phyloP scores from a whole-genome alignment of 2,329 filamentous ascomycete genomes.

The Xylaria sp. region DNA sequence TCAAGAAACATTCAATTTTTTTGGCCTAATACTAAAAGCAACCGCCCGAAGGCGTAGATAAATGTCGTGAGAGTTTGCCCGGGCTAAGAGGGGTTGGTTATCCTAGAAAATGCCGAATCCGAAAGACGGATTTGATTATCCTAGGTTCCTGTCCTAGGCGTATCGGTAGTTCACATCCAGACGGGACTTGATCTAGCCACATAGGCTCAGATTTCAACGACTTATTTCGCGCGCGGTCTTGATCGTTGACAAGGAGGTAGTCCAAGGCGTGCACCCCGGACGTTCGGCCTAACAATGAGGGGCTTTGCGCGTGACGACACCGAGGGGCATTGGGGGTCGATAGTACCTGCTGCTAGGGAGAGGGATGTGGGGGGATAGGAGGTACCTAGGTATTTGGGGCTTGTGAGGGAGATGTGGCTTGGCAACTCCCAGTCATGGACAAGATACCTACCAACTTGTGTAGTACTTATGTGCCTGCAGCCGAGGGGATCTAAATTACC shows the following conservation, averaged over 20 bases:
- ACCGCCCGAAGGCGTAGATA: neutral
- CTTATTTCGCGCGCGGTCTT: neutral
- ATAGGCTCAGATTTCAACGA: neutral
- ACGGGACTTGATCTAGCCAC: neutral
- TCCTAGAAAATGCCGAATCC: neutral
- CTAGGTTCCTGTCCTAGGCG: no score
- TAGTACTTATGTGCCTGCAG: no score
- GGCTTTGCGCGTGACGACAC: constrained; percentile 3
- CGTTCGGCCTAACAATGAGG: constrained; percentile 1
- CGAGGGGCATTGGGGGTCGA: constrained; percentile 4
- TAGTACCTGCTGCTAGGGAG: neutral
- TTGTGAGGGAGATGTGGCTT: neutral
- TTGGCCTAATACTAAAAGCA: no score
- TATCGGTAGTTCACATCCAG: neutral
- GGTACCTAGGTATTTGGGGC: neutral
- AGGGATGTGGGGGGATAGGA: neutral
- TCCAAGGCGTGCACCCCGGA: neutral
- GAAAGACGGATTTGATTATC: constrained; percentile 15
- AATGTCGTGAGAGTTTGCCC: neutral
- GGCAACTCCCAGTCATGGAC: no score
- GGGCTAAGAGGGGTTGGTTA: constrained; percentile 5
- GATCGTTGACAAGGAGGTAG: neutral
- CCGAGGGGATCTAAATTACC: no score
- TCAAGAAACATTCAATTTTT: no score
- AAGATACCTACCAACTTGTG: no score